These are phyloP conservation scores for Annulohypoxylon maeteangense DNA, from an alignment of 495 filamentous ascomycete genomes.

Conservation along the genomic window DNA sequence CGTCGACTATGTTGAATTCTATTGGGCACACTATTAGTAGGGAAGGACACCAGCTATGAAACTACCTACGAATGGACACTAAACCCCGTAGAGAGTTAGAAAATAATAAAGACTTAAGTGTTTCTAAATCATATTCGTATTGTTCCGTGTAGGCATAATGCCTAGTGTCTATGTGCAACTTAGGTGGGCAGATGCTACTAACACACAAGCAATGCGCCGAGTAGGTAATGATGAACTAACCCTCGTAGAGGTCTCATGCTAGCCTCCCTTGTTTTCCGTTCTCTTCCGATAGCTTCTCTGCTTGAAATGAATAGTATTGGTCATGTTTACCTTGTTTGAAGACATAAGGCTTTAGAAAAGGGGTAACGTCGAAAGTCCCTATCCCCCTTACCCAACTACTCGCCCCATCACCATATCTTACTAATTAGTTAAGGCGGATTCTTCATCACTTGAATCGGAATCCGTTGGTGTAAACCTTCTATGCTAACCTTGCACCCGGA, in stretches of 20 bases:
- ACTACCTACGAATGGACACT: not conserved
- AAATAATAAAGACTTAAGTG: not conserved
- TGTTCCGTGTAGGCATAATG: not conserved
- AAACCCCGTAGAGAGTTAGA: not conserved
- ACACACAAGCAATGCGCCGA: not conserved
- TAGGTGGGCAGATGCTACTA: not conserved
- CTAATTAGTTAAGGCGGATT: not conserved
- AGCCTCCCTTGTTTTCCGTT: not conserved
- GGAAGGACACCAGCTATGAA: not conserved
- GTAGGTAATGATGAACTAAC: not conserved
- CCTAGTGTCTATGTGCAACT: not conserved
- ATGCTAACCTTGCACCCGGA: not conserved
- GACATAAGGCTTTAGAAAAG: not conserved
- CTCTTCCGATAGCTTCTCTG: not conserved
- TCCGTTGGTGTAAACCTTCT: conserved; percentile 18
- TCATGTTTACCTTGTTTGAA: not conserved
- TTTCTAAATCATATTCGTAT: not conserved
- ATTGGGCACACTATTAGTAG: not conserved
- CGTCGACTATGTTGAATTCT: not conserved
- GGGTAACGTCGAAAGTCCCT: not conserved
- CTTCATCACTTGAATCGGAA: not conserved
- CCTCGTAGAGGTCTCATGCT: not conserved
- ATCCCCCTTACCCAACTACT: not conserved
- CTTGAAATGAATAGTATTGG: not conserved
- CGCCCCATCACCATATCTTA: not conserved